These are phyloP conservation scores for Tilletia walkeri DNA, from an alignment of 1,284 basidiomycete species.

Conservation along the genomic window DNA sequence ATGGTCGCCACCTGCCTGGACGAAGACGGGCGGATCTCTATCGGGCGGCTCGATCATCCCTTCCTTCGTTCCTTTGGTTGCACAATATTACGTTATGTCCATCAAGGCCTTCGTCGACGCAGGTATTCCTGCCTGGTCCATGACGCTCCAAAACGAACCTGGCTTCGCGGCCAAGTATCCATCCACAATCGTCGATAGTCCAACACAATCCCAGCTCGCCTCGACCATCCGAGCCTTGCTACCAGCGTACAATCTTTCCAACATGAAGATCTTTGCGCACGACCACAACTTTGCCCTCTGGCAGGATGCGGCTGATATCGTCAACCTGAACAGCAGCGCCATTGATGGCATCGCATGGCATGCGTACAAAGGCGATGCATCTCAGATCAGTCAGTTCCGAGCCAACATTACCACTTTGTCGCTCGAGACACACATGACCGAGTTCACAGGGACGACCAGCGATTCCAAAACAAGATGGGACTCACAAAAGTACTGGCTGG, in stretches of 20 bases:
- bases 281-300: slow-evolving; percentile 39
- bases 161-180: slow-evolving; percentile 31
- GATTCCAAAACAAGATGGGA: slow-evolving; percentile 24
- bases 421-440: slow-evolving; percentile 35
- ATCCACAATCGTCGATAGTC: slow-evolving; percentile 31
- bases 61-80: slow-evolving; percentile 27
- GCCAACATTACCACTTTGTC: slow-evolving; percentile 21
- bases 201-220: slow-evolving; percentile 26
- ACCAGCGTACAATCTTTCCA: slow-evolving; percentile 12
- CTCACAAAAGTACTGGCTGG: slow-evolving; percentile 35
- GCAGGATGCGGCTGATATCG: slow-evolving; percentile 29
- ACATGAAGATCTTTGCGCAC: slow-evolving; percentile 37
- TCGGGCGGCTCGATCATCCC: slow-evolving; percentile 32
- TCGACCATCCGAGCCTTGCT: slow-evolving; percentile 28
- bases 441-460: slow-evolving; percentile 34
- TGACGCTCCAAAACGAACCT: slow-evolving; percentile 48
- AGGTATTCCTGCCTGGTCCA: slow-evolving; percentile 34
- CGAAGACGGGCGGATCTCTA: slow-evolving; percentile 38
- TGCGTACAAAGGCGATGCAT: slow-evolving; percentile 40
- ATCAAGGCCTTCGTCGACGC: slow-evolving; percentile 25
- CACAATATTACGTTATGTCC: slow-evolving; percentile 35
- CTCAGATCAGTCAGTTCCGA: slow-evolving; percentile 22
- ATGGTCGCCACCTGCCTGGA: slow-evolving; percentile 42
- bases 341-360: slow-evolving; percentile 45
- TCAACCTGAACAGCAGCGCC: slow-evolving; percentile 29